Evolutionary conservation across 768 basidiomycete species (phyloP), one percentile per base, ranked within the genome.

Genomic region (Amyloporia xantha): DNA sequence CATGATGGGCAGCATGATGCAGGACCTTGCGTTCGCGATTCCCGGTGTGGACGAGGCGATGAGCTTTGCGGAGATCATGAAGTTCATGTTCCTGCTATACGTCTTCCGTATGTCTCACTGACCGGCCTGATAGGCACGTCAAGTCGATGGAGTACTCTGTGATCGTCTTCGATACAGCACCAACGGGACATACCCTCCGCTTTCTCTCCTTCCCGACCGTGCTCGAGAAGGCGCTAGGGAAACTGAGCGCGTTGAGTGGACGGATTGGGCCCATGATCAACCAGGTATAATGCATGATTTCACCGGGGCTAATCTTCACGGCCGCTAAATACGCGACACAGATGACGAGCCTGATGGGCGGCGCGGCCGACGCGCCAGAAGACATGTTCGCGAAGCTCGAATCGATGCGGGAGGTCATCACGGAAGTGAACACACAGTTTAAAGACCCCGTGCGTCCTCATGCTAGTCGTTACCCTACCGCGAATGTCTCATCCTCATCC

Each of bases 121-220:
- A 33, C 38, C 44, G 7, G 26, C 12, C 47, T 7, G 47, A 4
- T 59, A 97, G 94, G 66, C 95, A 99, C 66, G 96, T 99, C 68
- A 97, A 99, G 69, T 97, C 95, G 17, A 98, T 99, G 94, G 84
- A 97, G 69, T 99, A 94, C 75, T 95, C 92, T n/a, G 94, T 96
- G 51, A 98, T 99, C 63, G 94, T 99, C 28, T 99, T 99, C 63
- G 96, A 99, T 64, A 99, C 96, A 1, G 96, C 96, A 28, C 96
- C 96, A 2, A 99, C 96, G 2, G 96, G 96, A 1, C 96, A 99
- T 69, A 99, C 96, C 0, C 79, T 98, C 5, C 91, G 96, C 37
- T 99, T 99, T 75, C 74, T 99, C 36, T 96, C 93, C n/a, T 99
- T 99, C 78, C 96, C 96, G 0, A 88, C 85, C 17, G 96, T 99